Evolutionary conservation across 164 flowering plant species (phyloP).

Genomic region (Vitis rotundifolia): DNA sequence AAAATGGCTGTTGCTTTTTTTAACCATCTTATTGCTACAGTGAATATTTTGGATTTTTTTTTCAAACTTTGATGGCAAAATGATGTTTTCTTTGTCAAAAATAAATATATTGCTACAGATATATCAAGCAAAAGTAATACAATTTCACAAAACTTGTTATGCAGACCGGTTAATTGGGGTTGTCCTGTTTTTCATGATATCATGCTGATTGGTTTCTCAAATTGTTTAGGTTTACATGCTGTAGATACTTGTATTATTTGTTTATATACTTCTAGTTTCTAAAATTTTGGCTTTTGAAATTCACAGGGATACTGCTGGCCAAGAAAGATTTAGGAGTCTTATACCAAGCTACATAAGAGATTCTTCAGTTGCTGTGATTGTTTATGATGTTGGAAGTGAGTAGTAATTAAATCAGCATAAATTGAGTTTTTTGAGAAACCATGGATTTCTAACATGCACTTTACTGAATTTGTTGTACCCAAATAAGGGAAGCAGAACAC

Average conservation of each 20-base stretch:
- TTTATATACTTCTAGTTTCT: neutral
- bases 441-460: neutral
- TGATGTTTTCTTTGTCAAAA: too few relatives aligned
- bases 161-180: neutral
- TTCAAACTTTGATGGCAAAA: too few relatives aligned
- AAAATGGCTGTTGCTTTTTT: too few relatives aligned
- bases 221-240: neutral
- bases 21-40: too few relatives aligned
- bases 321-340: constrained; percentile 90
- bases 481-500: too few relatives aligned
- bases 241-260: neutral
- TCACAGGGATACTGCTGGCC: constrained; percentile 93
- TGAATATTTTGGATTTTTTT: too few relatives aligned
- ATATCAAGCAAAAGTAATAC: too few relatives aligned
- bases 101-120: too few relatives aligned
- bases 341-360: constrained; percentile 95
- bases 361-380: constrained; percentile 90
- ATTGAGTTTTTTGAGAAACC: neutral
- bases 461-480: neutral
- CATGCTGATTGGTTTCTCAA: neutral
- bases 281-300: neutral
- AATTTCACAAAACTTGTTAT: too few relatives aligned
- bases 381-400: constrained; percentile 91
- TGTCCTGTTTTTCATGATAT: neutral
- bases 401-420: constrained; percentile 4